Base-by-base conservation (phyloP, 202 grass and related monocot genomes). In the Thinopyrum obtusiflorum region DNA sequence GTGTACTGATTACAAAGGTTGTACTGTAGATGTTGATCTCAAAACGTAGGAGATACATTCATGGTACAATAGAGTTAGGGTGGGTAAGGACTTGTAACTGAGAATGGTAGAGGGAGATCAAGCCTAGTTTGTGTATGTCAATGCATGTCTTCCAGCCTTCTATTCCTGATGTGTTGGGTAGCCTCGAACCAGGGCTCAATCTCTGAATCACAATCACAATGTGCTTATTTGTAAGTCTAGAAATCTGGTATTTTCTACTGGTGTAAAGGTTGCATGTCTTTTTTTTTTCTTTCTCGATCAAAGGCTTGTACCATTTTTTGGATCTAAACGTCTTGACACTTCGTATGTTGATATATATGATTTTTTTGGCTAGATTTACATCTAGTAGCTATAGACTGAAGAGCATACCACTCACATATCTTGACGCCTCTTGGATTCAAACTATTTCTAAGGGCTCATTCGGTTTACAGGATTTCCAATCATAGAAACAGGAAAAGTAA, bases 11-110 rank as follows among this genome's bases (percentile, higher is more conserved):
- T 71, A 77, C 23, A 71, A 84, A 61, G 46, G 70, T 6, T 65
- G 81, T 81, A 69, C 28, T 44, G 81, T 77, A 87, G 37, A 64
- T 62, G 33, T 61, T 82, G 42, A 85, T 77, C 53, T 32, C 82
- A 72, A 60, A 51, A 60, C 40, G 72, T 87, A 77, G 76, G 5
- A 76, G 40, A 20, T 71, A 71, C 68, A 35, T 82, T 23, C 31
- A 75, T 59, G 53, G 53, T 68, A 27, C 61, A 9, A 18, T 60
- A 75, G 31, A 40, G 11, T 71, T 77, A 69, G 21, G 23, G 18
- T 42, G 28, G 29, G 18, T 33, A 75, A 57, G 6, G 69, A 4
- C 10, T 76, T 73, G 77, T 73, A 63, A 73, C 18, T n/a, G 15
- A 79, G 35, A 23, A 59, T 60, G 24, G 42, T 79, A 51, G 24